Evolutionary conservation across 2,329 filamentous ascomycete genomes (phyloP).

Genomic region (Albophoma yamanashiensis): DNA sequence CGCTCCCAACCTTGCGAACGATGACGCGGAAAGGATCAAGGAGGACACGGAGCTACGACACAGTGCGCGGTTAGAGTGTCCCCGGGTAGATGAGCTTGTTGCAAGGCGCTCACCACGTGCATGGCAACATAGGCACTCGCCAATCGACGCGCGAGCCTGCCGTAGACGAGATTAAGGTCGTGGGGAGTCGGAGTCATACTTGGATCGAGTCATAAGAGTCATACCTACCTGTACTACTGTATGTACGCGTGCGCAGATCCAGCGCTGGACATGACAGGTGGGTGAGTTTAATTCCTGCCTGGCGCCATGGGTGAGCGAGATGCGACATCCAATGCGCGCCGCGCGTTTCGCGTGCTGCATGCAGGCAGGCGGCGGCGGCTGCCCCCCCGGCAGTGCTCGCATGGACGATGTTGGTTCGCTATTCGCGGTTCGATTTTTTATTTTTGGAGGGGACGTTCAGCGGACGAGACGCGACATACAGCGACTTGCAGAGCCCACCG

Average conservation of each 20-base stretch:
- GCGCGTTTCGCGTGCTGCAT: neutral
- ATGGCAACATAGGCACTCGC: neutral
- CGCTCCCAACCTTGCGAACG: neutral
- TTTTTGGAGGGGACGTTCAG: too few relatives aligned
- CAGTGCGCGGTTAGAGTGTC: neutral
- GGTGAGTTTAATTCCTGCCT: neutral
- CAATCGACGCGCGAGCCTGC: neutral
- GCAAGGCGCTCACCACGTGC: neutral
- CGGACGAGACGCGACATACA: too few relatives aligned
- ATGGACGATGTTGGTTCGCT: too few relatives aligned
- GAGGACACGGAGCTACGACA: neutral
- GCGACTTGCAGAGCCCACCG: too few relatives aligned
- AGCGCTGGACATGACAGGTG: neutral
- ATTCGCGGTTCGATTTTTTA: too few relatives aligned
- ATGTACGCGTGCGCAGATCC: neutral
- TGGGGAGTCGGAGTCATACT: neutral
- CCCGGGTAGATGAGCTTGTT: neutral
- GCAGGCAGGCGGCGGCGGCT: too few relatives aligned
- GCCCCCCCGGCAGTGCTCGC: too few relatives aligned
- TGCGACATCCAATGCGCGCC: neutral
- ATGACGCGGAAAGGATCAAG: neutral
- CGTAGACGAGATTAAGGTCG: neutral
- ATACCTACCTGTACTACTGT: too few relatives aligned
- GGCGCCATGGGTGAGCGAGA: neutral
- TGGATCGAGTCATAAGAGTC: neutral